phyloP scores from a whole-genome alignment of 164 flowering plant genomes.

The Magnolia kwangsiensis region DNA sequence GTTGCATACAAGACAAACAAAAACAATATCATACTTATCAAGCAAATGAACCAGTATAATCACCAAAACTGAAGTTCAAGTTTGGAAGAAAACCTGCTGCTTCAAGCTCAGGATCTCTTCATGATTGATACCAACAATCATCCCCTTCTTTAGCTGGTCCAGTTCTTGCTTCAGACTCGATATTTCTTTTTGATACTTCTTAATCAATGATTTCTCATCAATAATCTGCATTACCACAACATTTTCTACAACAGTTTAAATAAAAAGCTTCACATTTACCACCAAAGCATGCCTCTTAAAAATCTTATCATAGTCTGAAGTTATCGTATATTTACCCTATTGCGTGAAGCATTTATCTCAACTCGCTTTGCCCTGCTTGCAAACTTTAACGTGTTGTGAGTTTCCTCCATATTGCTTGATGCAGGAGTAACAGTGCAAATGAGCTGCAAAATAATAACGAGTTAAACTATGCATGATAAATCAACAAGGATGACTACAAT shows the following conservation, averaged over 20 bases:
- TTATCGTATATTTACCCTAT: slow-evolving; percentile 50
- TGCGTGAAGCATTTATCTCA: slow-evolving; percentile 94
- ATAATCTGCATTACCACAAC: slow-evolving; percentile 59
- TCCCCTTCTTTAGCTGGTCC: slow-evolving; percentile 82
- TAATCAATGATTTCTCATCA: slow-evolving; percentile 96
- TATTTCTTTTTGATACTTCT: slow-evolving; percentile 96
- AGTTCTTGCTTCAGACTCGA: slow-evolving; percentile 79
- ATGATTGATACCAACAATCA: slow-evolving; percentile 74
- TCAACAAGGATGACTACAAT: background rate
- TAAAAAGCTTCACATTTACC: background rate
- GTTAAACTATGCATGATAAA: slow-evolving; percentile 1
- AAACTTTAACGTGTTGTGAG: slow-evolving; percentile 96
- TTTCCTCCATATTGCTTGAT: slow-evolving; percentile 95
- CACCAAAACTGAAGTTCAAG: background rate
- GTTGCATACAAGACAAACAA: background rate
- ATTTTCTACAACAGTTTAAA: background rate
- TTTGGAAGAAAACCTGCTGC: slow-evolving; percentile 60
- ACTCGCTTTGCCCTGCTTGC: slow-evolving; percentile 96
- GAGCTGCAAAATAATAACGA: slow-evolving; percentile 48
- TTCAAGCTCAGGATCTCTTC: slow-evolving; percentile 80
- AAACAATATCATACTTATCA: background rate
- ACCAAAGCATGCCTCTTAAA: background rate
- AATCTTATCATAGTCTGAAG: background rate
- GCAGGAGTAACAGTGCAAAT: slow-evolving; percentile 99
- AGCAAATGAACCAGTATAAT: background rate